phyloP scores from a whole-genome alignment of 2,329 filamentous ascomycete species.

The Fusarium floridanum region DNA sequence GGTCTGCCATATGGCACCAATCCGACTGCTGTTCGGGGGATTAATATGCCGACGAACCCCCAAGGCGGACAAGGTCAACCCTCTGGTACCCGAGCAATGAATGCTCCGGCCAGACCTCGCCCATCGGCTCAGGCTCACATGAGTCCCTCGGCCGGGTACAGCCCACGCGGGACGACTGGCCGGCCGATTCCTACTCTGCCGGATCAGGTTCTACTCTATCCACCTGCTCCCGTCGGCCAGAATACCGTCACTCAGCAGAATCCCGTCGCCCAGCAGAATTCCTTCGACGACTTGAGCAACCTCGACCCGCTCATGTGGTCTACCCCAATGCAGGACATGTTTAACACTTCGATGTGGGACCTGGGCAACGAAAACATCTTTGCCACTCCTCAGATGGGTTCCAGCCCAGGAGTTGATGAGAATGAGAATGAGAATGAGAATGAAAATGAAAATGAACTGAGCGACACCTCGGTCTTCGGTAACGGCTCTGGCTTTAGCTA shows the following conservation, averaged over 20 bases:
- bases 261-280: not conserved
- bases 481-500: not conserved
- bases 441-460: not conserved
- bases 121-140: not conserved
- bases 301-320: not conserved
- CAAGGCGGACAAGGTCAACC: not conserved
- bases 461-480: not conserved
- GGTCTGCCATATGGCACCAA: not conserved
- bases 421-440: not conserved
- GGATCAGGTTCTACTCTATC: not conserved
- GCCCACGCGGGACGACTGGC: not conserved
- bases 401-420: not conserved
- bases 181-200: not conserved
- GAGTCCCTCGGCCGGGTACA: not conserved
- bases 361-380: not conserved
- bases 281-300: not conserved
- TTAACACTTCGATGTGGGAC: not conserved
- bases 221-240: not conserved
- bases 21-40: not conserved
- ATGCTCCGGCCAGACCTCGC: not conserved
- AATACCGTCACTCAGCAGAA: not conserved
- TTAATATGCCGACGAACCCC: not conserved
- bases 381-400: not conserved
- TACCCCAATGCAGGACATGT: not conserved
- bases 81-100: not conserved